Evolutionary conservation across 2,329 filamentous ascomycete genomes (phyloP).

Genomic region (Gliomastix tumulicola): DNA sequence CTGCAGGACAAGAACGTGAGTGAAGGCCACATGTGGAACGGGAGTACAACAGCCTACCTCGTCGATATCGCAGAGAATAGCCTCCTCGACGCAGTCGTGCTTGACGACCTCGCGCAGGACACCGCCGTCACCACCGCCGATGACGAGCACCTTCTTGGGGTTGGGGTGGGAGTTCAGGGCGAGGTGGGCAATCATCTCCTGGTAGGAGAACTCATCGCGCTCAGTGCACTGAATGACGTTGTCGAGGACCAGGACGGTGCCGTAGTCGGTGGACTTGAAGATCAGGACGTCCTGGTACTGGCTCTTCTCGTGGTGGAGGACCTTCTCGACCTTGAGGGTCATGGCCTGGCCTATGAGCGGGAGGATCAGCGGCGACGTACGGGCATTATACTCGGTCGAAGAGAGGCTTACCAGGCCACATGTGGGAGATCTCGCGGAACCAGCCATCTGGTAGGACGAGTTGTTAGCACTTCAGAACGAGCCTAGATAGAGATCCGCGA

Average conservation of each 20-base stretch:
- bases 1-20: slow-evolving; percentile 26
- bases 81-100: slow-evolving; percentile 95
- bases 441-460: slow-evolving; percentile 72
- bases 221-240: slow-evolving; percentile 99
- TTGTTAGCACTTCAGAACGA: not conserved
- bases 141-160: slow-evolving; percentile 97
- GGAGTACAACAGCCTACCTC: slow-evolving; percentile 58
- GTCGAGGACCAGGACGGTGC: slow-evolving; percentile 92
- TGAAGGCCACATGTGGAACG: not conserved
- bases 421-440: slow-evolving; percentile 98
- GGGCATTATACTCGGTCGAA: too few relatives aligned
- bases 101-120: slow-evolving; percentile 98
- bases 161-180: slow-evolving; percentile 98
- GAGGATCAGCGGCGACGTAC: slow-evolving; percentile 2
- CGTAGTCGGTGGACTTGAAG: slow-evolving; percentile 97
- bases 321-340: slow-evolving; percentile 95
- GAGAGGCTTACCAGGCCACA: slow-evolving; percentile 70
- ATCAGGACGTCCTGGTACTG: slow-evolving; percentile 98
- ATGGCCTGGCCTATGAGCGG: slow-evolving; percentile 73
- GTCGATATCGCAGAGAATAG: slow-evolving; percentile 95
- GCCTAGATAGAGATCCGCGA: too few relatives aligned
- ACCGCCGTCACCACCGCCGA: slow-evolving; percentile 94
- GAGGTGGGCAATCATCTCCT: slow-evolving; percentile 99
- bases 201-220: slow-evolving; percentile 98
- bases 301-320: slow-evolving; percentile 98